Base-by-base conservation (phyloP, 1,139 yeast genomes). In the Geotrichum cucujoidarum region DNA sequence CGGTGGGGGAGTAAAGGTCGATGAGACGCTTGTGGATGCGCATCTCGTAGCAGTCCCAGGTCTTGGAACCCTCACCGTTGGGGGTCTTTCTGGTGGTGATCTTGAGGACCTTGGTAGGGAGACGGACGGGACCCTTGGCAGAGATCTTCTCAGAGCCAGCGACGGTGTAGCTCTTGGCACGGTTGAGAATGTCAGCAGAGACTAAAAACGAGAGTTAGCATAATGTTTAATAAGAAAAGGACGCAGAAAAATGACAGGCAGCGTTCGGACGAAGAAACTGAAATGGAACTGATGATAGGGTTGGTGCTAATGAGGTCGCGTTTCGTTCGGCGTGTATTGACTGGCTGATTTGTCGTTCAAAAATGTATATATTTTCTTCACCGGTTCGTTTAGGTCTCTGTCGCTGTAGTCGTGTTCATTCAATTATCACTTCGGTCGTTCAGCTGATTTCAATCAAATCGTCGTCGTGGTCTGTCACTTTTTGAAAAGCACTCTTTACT, bases 61-160 rank as follows among this genome's bases (percentile, higher is more conserved):
- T 94, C 90, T 94, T 92, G 68, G 98, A 92, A 90, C 99, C 99
- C 81, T 94, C 97, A 90, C 99, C 99, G 76, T 94, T 94, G 70
- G 99, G 99, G 72, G 98, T 84, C 89, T 94, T 94, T 87, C 99
- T 90, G 86, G 99, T 92, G 79, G 95, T 82, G 79, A 94, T 82
- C 78, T 86, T 89, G 72, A 94, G 86, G 66, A 86, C 95, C 85
- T 90, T 94, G 77, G 98, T 94, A 80, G 99, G 99, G 80, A 94
- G 78, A 85, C 98, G 88, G 71, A 92, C 96, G 66, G 98, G 98
- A 70, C 99, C 99, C 81, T 88, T 87, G 47, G 38, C 35, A 22
- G 45, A 18, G 40, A 46, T 45, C 48, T 45, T 46, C 31, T 38
- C 45, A 31, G 45, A 22, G 31, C 39, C 46, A 81, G 83, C 86